Percentiles rank a stretch among this genome's conserved stretches.
These are phyloP conservation scores for Aspergillus olivimuriae DNA, from an alignment of 495 filamentous ascomycete genomes.

Conservation along the genomic window DNA sequence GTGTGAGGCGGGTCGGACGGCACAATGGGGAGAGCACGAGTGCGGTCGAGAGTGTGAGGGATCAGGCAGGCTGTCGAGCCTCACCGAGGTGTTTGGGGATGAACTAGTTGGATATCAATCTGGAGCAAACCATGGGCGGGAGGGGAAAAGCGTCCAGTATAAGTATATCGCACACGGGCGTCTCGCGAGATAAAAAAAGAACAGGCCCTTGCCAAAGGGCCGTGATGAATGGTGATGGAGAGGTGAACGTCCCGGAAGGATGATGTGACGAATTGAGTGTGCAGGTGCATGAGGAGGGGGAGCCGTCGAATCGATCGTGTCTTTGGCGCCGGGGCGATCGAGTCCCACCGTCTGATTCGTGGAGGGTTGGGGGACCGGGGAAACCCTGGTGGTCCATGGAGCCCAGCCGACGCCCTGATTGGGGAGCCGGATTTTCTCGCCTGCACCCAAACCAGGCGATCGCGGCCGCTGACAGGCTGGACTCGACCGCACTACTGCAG, in stretches of 20 bases:
- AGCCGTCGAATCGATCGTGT: slow-evolving; percentile 5
- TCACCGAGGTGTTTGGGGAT: neutral
- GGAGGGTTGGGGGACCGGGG: slow-evolving; percentile 4
- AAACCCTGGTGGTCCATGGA: slow-evolving; percentile 1
- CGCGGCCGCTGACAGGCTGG: slow-evolving; percentile 3
- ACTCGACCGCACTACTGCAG: slow-evolving; percentile 10
- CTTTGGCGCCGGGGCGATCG: neutral
- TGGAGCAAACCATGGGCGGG: slow-evolving; percentile 1
- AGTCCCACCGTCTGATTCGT: slow-evolving; percentile 2
- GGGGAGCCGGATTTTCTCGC: neutral
- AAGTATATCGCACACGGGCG: slow-evolving; percentile 8
- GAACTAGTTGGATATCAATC: slow-evolving; percentile 9
- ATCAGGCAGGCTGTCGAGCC: too few relatives aligned
- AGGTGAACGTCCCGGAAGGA: neutral
- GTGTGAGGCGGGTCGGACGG: too few relatives aligned
- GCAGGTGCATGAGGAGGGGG: slow-evolving; percentile 11
- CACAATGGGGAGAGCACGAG: too few relatives aligned
- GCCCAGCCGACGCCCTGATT: slow-evolving; percentile 1
- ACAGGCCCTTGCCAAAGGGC: slow-evolving; percentile 4
- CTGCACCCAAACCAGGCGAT: too few relatives aligned
- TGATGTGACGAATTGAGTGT: slow-evolving; percentile 9
- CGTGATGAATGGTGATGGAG: neutral
- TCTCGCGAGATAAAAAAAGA: slow-evolving; percentile 6
- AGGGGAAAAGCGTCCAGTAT: slow-evolving; percentile 9
- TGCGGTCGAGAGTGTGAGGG: too few relatives aligned